Evolutionary conservation across 148 eudicot genomes (phyloP).

Genomic region (Arctostaphylos glauca): DNA sequence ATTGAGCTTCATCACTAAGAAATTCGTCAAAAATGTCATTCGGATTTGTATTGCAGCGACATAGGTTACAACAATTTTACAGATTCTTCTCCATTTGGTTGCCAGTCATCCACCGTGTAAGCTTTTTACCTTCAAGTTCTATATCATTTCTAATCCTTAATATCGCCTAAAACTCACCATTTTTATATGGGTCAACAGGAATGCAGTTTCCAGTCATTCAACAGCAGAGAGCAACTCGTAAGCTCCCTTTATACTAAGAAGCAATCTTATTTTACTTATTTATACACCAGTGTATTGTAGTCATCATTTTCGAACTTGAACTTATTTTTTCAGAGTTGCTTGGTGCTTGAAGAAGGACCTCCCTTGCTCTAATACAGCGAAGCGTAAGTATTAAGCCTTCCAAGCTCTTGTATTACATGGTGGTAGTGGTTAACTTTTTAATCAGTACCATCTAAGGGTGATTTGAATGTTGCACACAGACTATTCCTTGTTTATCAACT

Average conservation of each 20-base stretch:
- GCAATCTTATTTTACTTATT: neutral
- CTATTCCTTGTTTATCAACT: conserved; percentile 64
- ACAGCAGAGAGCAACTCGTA: conserved; percentile 39
- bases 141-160: neutral
- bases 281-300: neutral
- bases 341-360: conserved; percentile 68
- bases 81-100: conserved; percentile 26
- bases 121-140: conserved; percentile 12
- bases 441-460: neutral
- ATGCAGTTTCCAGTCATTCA: conserved; percentile 51
- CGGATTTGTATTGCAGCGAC: conserved; percentile 50
- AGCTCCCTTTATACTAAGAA: conserved; percentile 15
- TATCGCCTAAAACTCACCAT: neutral
- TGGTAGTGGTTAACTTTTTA: neutral
- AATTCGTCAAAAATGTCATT: neutral
- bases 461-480: conserved; percentile 34
- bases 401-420: conserved; percentile 7
- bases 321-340: conserved; percentile 23
- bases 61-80: conserved; percentile 73
- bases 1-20: neutral
- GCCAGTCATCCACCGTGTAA: conserved; percentile 54
- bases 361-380: conserved; percentile 45
- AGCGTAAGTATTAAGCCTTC: conserved; percentile 34
- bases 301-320: neutral
- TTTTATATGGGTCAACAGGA: conserved; percentile 38